phyloP scores from a whole-genome alignment of 352 stramenopile genomes.

The Aphanomyces invadans region DNA sequence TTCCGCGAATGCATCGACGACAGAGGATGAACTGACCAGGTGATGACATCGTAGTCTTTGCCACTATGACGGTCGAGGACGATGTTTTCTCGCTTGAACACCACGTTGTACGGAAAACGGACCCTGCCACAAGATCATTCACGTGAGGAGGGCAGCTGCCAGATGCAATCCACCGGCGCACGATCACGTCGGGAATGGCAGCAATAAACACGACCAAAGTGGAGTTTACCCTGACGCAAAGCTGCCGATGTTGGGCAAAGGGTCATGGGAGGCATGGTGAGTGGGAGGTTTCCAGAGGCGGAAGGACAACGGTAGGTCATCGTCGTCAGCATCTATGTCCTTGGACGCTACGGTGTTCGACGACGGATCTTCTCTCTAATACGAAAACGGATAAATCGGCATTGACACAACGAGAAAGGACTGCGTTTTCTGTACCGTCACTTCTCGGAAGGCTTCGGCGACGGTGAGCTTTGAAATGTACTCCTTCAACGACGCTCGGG shows the following conservation, averaged over 20 bases:
- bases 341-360: no score
- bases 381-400: no score
- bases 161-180: background rate
- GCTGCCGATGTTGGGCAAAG: slow-evolving; percentile 33
- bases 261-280: background rate
- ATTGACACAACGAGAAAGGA: no score
- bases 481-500: slow-evolving; percentile 53
- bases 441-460: slow-evolving; percentile 38
- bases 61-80: slow-evolving; percentile 46
- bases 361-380: no score
- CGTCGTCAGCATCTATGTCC: slow-evolving; percentile 31
- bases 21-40: slow-evolving; percentile 62
- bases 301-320: slow-evolving; percentile 57
- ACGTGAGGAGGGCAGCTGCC: background rate
- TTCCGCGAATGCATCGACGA: no score
- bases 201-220: no score
- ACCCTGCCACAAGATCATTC: slow-evolving; percentile 6
- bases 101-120: slow-evolving; percentile 66
- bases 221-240: slow-evolving; percentile 43
- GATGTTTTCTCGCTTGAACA: slow-evolving; percentile 78
- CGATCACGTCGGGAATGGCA: no score
- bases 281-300: slow-evolving; percentile 53
- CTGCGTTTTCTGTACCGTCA: slow-evolving; percentile 7
- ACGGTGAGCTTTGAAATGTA: slow-evolving; percentile 52
- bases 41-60: slow-evolving; percentile 70